phyloP scores from a whole-genome alignment of 495 filamentous ascomycete genomes.

The Lasiosphaeriaceae sp. region DNA sequence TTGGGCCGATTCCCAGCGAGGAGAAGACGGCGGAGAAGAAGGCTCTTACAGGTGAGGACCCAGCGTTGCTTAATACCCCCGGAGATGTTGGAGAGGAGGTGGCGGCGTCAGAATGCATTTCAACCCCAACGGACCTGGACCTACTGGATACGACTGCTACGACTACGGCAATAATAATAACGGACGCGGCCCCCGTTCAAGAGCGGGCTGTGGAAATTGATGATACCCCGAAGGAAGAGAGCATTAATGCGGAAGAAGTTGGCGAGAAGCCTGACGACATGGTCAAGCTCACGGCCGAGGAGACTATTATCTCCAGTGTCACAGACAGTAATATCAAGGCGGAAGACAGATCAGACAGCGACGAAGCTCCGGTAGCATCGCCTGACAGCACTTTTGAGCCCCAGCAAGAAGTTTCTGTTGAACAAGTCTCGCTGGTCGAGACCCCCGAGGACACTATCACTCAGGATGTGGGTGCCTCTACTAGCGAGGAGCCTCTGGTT shows the following conservation, averaged over 20 bases:
- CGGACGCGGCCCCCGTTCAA: neutral
- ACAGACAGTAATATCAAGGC: neutral
- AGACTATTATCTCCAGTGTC: neutral
- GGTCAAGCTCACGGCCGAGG: neutral
- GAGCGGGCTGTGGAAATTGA: neutral
- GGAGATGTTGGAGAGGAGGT: constrained; percentile 19
- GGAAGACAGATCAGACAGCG: neutral
- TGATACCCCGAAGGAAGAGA: neutral
- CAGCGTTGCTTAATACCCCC: constrained; percentile 32
- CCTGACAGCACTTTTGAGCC: neutral
- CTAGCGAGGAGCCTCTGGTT: neutral
- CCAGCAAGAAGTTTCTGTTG: neutral
- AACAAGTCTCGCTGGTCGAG: neutral
- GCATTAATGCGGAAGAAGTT: neutral
- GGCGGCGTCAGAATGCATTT: constrained; percentile 29
- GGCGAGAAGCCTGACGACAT: neutral
- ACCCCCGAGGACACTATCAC: neutral
- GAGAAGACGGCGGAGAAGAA: constrained; percentile 28
- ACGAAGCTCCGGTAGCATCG: neutral
- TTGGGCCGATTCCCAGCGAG: constrained; percentile 33
- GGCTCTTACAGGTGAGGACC: constrained; percentile 37
- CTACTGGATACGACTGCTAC: neutral
- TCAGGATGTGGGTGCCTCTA: neutral
- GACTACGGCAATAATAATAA: neutral
- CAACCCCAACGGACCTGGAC: constrained; percentile 4